phyloP scores from a whole-genome alignment of 371 early-diverging fungal species.

The Syncephalastrum sp. region DNA sequence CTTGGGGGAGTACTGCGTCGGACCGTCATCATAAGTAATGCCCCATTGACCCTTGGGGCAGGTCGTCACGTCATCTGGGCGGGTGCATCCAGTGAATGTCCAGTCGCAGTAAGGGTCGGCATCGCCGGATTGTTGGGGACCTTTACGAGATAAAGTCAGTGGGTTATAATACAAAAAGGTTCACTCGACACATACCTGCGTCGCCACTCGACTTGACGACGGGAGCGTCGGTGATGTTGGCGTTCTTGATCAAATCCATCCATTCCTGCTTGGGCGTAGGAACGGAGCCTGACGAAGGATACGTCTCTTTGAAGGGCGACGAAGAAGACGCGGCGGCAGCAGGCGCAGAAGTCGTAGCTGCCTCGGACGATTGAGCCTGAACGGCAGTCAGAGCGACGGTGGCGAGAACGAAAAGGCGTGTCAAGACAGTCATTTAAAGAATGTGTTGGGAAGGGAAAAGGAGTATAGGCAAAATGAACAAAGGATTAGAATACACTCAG shows the following conservation, averaged over 20 bases:
- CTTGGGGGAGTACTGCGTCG: constrained; percentile 45
- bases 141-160: constrained; percentile 1
- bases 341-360: constrained; percentile 14
- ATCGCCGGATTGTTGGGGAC: constrained; percentile 17
- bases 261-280: constrained; percentile 52
- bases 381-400: constrained; percentile 15
- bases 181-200: constrained; percentile 10
- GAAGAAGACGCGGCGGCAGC: constrained; percentile 10
- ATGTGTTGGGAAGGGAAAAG: constrained; percentile 14
- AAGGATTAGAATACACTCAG: neutral
- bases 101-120: constrained; percentile 55
- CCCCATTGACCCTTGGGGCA: constrained; percentile 63
- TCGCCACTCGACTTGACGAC: constrained; percentile 30
- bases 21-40: constrained; percentile 65
- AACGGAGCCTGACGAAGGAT: constrained; percentile 28
- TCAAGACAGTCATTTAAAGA: constrained; percentile 18
- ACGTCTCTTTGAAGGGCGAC: constrained; percentile 33
- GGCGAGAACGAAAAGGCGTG: constrained; percentile 14
- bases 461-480: constrained; percentile 1
- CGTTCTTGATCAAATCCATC: constrained; percentile 36
- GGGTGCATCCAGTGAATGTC: constrained; percentile 52
- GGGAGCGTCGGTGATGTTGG: constrained; percentile 40
- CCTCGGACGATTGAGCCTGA: constrained; percentile 19
- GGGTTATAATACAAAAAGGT: too few relatives aligned
- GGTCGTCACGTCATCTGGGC: constrained; percentile 43